A percentile compares a stretch with the other conserved stretches of the same genome.
Evolutionary conservation across 345 rosid species (phyloP).

Genomic region (Lepidium africanum): DNA sequence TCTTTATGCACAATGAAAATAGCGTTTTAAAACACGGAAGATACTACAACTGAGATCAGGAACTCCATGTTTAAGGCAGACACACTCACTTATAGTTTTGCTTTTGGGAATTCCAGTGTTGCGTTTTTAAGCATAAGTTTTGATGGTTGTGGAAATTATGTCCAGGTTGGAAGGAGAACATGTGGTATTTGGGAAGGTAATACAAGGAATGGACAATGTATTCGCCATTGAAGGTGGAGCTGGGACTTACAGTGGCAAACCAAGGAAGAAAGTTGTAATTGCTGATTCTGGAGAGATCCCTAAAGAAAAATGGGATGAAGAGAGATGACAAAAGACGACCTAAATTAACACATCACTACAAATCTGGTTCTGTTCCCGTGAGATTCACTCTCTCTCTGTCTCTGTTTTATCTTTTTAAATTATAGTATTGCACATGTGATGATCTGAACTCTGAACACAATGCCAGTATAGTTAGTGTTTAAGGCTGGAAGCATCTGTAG

Average conservation of each 20-base stretch:
- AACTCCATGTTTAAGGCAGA: background rate
- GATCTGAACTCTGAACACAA: slow-evolving; percentile 6
- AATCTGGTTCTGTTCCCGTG: slow-evolving; percentile 12
- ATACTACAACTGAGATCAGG: background rate
- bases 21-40: background rate
- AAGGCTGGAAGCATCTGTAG: slow-evolving; percentile 7
- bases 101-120: background rate
- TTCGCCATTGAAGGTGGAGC: slow-evolving; percentile 95
- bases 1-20: background rate
- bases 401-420: background rate
- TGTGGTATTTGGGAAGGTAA: slow-evolving; percentile 85
- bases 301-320: slow-evolving; percentile 83
- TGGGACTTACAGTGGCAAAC: slow-evolving; percentile 92
- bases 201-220: slow-evolving; percentile 90
- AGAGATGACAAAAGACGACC: slow-evolving; percentile 33
- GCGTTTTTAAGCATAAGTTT: background rate
- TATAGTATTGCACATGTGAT: slow-evolving; percentile 8
- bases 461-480: slow-evolving; percentile 19
- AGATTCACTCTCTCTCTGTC: background rate
- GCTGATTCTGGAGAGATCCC: slow-evolving; percentile 88
- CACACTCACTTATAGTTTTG: background rate
- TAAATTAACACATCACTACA: background rate
- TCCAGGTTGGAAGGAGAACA: slow-evolving; percentile 96
- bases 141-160: background rate
- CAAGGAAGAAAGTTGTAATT: slow-evolving; percentile 76